Percentiles rank a stretch among this genome's conserved stretches.
Conservation (phyloP, 1,139 yeast species). For the Scheffersomyces parashehatae region DNA sequence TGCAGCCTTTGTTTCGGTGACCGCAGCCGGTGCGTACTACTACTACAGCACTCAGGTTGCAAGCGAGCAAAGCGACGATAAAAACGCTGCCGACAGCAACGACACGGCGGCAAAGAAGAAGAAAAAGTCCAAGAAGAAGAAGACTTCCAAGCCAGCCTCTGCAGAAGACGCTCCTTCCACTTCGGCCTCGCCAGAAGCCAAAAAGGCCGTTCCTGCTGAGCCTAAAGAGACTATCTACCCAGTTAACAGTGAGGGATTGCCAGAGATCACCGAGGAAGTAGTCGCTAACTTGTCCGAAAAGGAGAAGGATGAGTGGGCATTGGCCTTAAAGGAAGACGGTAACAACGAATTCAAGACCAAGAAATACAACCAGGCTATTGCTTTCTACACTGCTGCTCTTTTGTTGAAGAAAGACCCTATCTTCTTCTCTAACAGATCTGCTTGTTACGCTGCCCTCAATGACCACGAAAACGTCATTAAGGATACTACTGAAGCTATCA, state of each 20-base stretch:
- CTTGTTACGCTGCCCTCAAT: conserved; percentile 84
- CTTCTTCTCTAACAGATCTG: conserved; percentile 91
- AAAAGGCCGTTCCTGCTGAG: conserved; percentile 11
- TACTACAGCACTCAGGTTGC: conserved; percentile 41
- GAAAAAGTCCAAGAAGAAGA: conserved; percentile 41
- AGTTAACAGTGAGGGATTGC: conserved; percentile 54
- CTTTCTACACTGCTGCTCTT: conserved; percentile 76
- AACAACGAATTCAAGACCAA: conserved; percentile 74
- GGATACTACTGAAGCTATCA: conserved; percentile 84
- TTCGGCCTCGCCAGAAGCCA: conserved; percentile 12
- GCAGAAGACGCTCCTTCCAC: conserved; percentile 15
- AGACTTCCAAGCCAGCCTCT: conserved; percentile 22
- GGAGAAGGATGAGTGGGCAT: conserved; percentile 69
- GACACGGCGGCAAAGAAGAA: conserved; percentile 24
- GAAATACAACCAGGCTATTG: conserved; percentile 71
- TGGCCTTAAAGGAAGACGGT: conserved; percentile 86
- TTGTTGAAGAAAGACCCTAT: conserved; percentile 77
- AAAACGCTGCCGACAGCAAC: conserved; percentile 9
- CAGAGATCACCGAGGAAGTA: conserved; percentile 50
- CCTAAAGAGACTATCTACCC: conserved; percentile 40
- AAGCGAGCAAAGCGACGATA: conserved; percentile 10
- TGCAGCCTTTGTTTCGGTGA: conserved; percentile 20
- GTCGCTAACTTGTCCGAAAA: conserved; percentile 49
- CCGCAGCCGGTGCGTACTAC: conserved; percentile 63
- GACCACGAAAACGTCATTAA: conserved; percentile 81